Base-by-base conservation (phyloP, 106 monocot species). In the Platanthera guangdongensis region DNA sequence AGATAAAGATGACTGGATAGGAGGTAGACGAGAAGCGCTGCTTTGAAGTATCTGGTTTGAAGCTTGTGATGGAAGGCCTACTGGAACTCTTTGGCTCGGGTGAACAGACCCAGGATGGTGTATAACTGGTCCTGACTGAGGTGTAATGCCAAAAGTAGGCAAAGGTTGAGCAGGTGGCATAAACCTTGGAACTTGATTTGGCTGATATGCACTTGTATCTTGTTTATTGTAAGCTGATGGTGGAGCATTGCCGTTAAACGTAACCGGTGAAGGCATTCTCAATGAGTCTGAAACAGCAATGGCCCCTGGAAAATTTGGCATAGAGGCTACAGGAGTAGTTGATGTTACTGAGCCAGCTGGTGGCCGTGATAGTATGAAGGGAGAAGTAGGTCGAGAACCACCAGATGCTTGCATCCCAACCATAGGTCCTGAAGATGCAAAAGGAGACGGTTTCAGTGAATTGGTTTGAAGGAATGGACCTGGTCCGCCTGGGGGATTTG, bases 171-270 rank as follows among this genome's bases (percentile, higher is more conserved):
- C 69, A 57, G 67, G 18, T 75, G 74, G 67, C 15, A 67, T 50
- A 50, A 87, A 85, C 52, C 76, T 83, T 3, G 78, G 84, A 52
- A 70, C 53, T 78, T 85, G 78, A 22, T 76, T 18, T 74, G 82
- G 83, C 63, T 71, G 83, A 72, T 80, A 79, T 59, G 57, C 50
- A 62, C 60, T 60, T 57, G 77, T 47, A 72, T 45, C 79, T 74
- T 75, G 81, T 68, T 74, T 19, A 18, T 76, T 60, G n/a, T 52
- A 73, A 50, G 76, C 79, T 75, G 82, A 49, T 63, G 84, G 79
- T 14, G 84, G 82, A 71, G 83, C 72, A 68, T 63, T 82, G 54
- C 85, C 90, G 83, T 77, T 88, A 53, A 81, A 89, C 68, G 81
- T 77, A 62, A 68, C 79, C 50, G 85, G 79, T 7, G 83, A 82